Evolutionary conservation across 1,284 basidiomycete species (phyloP).

Genomic region (Phylloboletellus chloephorus): DNA sequence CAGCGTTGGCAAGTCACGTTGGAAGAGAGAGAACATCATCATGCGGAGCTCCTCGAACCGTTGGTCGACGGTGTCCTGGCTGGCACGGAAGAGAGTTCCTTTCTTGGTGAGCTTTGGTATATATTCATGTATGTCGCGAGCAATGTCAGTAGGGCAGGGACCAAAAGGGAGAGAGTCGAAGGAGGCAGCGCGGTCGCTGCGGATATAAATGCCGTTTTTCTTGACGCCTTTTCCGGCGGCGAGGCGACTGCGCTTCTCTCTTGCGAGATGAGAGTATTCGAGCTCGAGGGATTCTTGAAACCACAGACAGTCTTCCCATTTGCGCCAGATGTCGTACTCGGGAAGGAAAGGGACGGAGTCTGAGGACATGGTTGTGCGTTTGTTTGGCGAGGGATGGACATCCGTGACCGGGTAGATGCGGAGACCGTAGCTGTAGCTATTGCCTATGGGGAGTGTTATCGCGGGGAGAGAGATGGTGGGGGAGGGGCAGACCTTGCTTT

Average conservation of each 20-base stretch:
- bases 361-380: constrained; percentile 25
- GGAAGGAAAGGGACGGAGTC: constrained; percentile 28
- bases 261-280: constrained; percentile 57
- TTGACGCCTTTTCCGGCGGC: constrained; percentile 67
- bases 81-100: constrained; percentile 64
- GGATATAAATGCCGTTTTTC: constrained; percentile 65
- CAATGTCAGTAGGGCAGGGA: constrained; percentile 64
- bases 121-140: constrained; percentile 57
- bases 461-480: too few species aligned
- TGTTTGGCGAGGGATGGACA: constrained; percentile 38
- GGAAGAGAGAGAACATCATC: constrained; percentile 55
- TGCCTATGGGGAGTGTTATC: constrained; percentile 39
- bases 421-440: constrained; percentile 55
- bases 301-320: constrained; percentile 75
- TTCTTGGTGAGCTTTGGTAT: constrained; percentile 66
- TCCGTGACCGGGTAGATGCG: constrained; percentile 46
- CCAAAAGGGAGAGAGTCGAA: constrained; percentile 83
- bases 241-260: constrained; percentile 58
- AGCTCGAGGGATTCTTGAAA: constrained; percentile 64
- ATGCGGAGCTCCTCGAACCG: constrained; percentile 53
- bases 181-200: constrained; percentile 64
- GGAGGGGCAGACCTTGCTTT: constrained; percentile 49
- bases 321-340: constrained; percentile 68
- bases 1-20: constrained; percentile 56
- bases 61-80: constrained; percentile 59